Evolutionary conservation across 441 rosid species (phyloP).

Genomic region (Gossypium gossypioides): DNA sequence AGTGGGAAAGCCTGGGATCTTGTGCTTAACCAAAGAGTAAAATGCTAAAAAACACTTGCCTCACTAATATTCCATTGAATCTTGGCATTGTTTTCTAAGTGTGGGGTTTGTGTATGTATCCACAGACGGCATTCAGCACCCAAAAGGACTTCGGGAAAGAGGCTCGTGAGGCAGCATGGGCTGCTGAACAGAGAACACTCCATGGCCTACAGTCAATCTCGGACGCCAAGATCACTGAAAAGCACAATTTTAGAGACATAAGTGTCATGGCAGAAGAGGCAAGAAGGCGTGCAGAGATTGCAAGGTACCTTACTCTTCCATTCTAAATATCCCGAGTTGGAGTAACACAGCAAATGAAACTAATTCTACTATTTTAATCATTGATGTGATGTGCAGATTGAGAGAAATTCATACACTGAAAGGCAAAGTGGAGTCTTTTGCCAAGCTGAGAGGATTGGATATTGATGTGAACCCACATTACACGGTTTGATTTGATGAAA

Average conservation of each 20-base stretch:
- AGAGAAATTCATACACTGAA: constrained; percentile 57
- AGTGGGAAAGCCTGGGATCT: constrained; percentile 35
- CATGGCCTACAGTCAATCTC: constrained; percentile 33
- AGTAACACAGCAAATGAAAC: neutral
- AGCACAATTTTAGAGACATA: constrained; percentile 31
- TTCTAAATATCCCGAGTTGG: neutral
- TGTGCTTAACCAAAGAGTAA: constrained; percentile 31
- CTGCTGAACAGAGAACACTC: constrained; percentile 39
- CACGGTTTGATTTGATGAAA: constrained; percentile 29
- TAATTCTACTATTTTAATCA: neutral
- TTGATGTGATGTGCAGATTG: constrained; percentile 25
- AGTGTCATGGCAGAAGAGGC: constrained; percentile 52
- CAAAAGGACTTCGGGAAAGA: constrained; percentile 46
- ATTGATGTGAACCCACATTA: constrained; percentile 51
- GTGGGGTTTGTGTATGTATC: neutral
- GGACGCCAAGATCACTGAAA: constrained; percentile 27
- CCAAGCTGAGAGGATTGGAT: constrained; percentile 44
- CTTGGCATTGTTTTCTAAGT: neutral
- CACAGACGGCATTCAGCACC: constrained; percentile 52
- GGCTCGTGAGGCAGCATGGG: constrained; percentile 49
- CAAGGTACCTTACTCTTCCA: constrained; percentile 25
- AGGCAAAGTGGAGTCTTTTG: constrained; percentile 57
- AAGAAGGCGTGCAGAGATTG: constrained; percentile 45
- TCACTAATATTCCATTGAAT: neutral
- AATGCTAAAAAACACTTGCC: neutral